Evolutionary conservation across 75 land plant genomes (phyloP), one percentile per base, ranked within the genome.

Genomic region (Sequoia sempervirens): DNA sequence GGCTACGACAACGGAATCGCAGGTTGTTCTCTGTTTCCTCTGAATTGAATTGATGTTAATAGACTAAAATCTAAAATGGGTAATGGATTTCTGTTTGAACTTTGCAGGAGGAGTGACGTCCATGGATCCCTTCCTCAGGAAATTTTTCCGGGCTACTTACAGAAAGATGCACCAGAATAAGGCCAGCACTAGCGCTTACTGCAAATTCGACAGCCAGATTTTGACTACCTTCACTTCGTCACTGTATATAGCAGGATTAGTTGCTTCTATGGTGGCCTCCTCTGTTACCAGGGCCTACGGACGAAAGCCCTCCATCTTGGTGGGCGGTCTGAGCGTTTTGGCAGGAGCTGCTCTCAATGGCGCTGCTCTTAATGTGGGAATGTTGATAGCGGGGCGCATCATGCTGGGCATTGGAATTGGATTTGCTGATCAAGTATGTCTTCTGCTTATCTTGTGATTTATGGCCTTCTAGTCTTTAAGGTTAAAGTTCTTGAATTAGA

Each of bases 361-460:
- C 0, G 83, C 80, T 5, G 90, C 90, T 11, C 36, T 43, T 10
- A 87, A 87, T 81, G 82, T 89, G 37, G 80, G 50, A 34, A 89
- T 89, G 90, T 85, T 89, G 12, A 84, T 89, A 43, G 13, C 82
- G 8, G 90, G 90, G 15, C 82, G 90, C 17, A 84, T 89, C n/a
- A 45, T 89, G 15, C 86, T 89, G 41, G 90, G 90, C 7, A 70
- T 89, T 17, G 90, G 90, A 1, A 82, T 87, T 28, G 90, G 90
- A 7, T 88, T 88, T 45, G 84, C 81, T 14, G 87, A 88, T 54
- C 90, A 88, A 53, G 86, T 85, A 74, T 37, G n/a, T 61, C 26
- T 23, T 23, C 66, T 61, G 14, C 61, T 9, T 43, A 43, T 43
- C 46, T 43, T 6, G 7, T 43, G 4, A 40, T 3, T 3, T 40